Percentiles rank a stretch among this genome's conserved stretches.
Conservation (phyloP, 768 basidiomycete genomes). For the Lepiota brunneoincarnata region DNA sequence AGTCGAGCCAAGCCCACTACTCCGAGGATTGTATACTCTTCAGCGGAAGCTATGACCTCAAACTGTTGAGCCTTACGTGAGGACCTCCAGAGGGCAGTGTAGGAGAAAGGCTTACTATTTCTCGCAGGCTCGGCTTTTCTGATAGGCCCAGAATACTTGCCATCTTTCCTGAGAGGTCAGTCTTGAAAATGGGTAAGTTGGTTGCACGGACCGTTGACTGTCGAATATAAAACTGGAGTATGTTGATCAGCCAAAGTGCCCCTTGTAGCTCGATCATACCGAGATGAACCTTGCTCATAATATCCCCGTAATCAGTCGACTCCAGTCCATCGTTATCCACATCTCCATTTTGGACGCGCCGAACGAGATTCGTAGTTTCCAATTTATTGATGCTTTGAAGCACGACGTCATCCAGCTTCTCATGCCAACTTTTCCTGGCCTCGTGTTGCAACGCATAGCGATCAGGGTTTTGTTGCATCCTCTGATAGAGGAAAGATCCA, state of each 20-base stretch:
- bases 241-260: slow-evolving; percentile 5
- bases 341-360: slow-evolving; percentile 25
- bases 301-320: slow-evolving; percentile 77
- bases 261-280: neutral
- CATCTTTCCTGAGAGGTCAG: slow-evolving; percentile 46
- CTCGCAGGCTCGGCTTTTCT: slow-evolving; percentile 51
- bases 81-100: neutral
- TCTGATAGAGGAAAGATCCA: slow-evolving; percentile 82
- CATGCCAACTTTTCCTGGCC: slow-evolving; percentile 52
- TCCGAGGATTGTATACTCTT: slow-evolving; percentile 48
- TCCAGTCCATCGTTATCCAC: slow-evolving; percentile 40
- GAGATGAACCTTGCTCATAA: slow-evolving; percentile 75
- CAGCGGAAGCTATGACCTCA: slow-evolving; percentile 59
- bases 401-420: slow-evolving; percentile 72
- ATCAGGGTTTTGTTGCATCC: slow-evolving; percentile 80
- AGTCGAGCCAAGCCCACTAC: neutral
- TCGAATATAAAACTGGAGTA: slow-evolving; percentile 66
- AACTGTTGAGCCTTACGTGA: slow-evolving; percentile 36
- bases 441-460: slow-evolving; percentile 61
- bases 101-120: slow-evolving; percentile 52
- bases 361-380: slow-evolving; percentile 57
- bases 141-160: slow-evolving; percentile 58
- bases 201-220: slow-evolving; percentile 53
- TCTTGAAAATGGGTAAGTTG: neutral
- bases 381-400: slow-evolving; percentile 60